phyloP scores from a whole-genome alignment of 805 yeast genomes.

The Pichia kluyveri region DNA sequence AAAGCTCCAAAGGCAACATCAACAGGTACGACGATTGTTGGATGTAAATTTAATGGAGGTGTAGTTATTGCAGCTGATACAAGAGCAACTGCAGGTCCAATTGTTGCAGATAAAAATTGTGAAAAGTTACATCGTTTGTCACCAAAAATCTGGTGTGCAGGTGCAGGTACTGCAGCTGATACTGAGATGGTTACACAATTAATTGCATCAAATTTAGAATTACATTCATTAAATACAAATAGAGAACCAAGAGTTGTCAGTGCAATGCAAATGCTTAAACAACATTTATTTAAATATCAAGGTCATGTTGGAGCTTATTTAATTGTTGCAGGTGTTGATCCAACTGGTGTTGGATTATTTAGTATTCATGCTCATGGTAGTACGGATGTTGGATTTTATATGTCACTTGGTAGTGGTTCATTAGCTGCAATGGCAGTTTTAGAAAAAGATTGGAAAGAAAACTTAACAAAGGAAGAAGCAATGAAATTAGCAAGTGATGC shows the following conservation, averaged over 20 bases:
- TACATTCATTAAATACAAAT: conserved; percentile 75
- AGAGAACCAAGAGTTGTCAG: conserved; percentile 91
- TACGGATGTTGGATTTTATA: conserved; percentile 90
- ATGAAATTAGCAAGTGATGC: conserved; percentile 85
- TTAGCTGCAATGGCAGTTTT: conserved; percentile 97
- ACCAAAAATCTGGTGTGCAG: conserved; percentile 97
- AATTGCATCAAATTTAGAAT: conserved; percentile 81
- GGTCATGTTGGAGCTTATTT: conserved; percentile 96
- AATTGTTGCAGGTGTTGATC: conserved; percentile 97
- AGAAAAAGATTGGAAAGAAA: conserved; percentile 79
- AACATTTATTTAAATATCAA: conserved; percentile 92
- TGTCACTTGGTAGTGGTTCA: conserved; percentile 92
- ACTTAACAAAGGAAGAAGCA: conserved; percentile 81
- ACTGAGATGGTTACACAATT: conserved; percentile 96
- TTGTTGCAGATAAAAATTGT: conserved; percentile 97
- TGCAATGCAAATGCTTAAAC: conserved; percentile 86
- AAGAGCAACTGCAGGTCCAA: conserved; percentile 92
- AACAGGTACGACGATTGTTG: conserved; percentile 99
- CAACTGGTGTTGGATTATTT: conserved; percentile 89
- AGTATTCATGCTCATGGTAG: conserved; percentile 97
- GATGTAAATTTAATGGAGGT: conserved; percentile 87
- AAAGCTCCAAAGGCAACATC: conserved; percentile 85
- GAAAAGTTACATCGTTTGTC: conserved; percentile 86
- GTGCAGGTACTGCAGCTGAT: conserved; percentile 99
- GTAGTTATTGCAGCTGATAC: conserved; percentile 98